A percentile compares a stretch with the other conserved stretches of the same genome.
Evolutionary conservation across 768 basidiomycete species (phyloP).

Genomic region (Termitomyces sp.): DNA sequence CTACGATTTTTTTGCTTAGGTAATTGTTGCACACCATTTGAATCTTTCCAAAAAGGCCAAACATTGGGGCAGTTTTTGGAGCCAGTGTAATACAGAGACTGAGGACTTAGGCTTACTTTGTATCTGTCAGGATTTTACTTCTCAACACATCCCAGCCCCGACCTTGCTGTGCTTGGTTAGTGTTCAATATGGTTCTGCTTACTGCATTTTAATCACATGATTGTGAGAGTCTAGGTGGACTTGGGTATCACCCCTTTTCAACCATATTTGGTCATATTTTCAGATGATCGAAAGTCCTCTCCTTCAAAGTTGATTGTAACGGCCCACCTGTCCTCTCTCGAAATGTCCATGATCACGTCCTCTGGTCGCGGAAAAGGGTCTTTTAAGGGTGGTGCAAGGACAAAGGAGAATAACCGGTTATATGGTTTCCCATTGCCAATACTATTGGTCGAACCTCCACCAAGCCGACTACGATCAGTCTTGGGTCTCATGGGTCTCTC

Average conservation of each 20-base stretch:
- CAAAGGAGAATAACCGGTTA: slow-evolving; percentile 59
- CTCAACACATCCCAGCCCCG: too few species aligned
- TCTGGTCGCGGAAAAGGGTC: slow-evolving; percentile 32
- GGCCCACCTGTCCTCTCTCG: not conserved
- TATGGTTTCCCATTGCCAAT: slow-evolving; percentile 73
- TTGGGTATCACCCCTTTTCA: not conserved
- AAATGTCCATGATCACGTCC: slow-evolving; percentile 18
- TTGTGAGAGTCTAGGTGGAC: too few species aligned
- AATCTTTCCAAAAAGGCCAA: too few species aligned
- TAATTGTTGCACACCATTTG: too few species aligned
- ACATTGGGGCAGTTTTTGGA: too few species aligned
- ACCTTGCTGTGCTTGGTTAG: too few species aligned
- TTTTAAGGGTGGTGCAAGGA: slow-evolving; percentile 47
- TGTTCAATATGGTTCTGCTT: too few species aligned
- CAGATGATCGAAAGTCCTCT: not conserved
- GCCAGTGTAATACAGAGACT: too few species aligned
- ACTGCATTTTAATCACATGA: too few species aligned
- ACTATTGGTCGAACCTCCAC: slow-evolving; percentile 36
- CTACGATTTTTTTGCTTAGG: too few species aligned
- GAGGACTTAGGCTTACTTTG: too few species aligned
- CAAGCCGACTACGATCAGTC: slow-evolving; percentile 37
- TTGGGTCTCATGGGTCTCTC: slow-evolving; percentile 53
- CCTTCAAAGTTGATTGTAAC: not conserved
- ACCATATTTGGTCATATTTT: slow-evolving; percentile 1
- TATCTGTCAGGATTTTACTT: too few species aligned